phyloP scores from a whole-genome alignment of 2,329 filamentous ascomycete species.

The Aspergillus texensis region DNA sequence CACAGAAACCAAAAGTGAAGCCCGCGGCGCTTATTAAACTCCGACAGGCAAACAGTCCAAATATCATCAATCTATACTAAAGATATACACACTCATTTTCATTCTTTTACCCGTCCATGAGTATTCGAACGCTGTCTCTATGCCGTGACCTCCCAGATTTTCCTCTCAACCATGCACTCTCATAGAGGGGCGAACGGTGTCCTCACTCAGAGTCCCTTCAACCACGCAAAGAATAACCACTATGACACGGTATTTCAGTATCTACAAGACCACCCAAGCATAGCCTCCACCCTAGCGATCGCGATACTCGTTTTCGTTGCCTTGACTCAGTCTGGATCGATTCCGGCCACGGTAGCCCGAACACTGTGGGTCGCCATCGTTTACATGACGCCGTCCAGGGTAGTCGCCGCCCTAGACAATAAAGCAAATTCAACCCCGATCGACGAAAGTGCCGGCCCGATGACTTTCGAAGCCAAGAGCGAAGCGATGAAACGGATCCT shows the following conservation, averaged over 20 bases:
- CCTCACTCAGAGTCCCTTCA: conserved; percentile 32
- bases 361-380: conserved; percentile 43
- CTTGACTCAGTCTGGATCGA: conserved; percentile 33
- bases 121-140: conserved; percentile 20
- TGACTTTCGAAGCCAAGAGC: conserved; percentile 59
- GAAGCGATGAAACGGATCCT: conserved; percentile 66
- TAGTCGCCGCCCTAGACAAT: conserved; percentile 53
- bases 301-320: conserved; percentile 33
- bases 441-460: conserved; percentile 42
- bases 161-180: conserved; percentile 39
- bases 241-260: conserved; percentile 36
- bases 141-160: conserved; percentile 20
- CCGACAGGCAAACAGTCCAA: conserved; percentile 2
- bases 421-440: conserved; percentile 44
- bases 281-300: conserved; percentile 34
- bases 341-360: conserved; percentile 34
- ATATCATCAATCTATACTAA: background rate
- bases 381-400: conserved; percentile 42
- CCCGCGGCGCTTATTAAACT: conserved; percentile 16
- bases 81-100: background rate
- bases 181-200: conserved; percentile 34
- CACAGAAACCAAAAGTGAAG: conserved; percentile 30
- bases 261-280: conserved; percentile 29
- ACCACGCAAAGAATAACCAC: conserved; percentile 28
- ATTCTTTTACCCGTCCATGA: conserved; percentile 18